Conservation (phyloP, 129 eudicot species). For the Flaveria bidentis region DNA sequence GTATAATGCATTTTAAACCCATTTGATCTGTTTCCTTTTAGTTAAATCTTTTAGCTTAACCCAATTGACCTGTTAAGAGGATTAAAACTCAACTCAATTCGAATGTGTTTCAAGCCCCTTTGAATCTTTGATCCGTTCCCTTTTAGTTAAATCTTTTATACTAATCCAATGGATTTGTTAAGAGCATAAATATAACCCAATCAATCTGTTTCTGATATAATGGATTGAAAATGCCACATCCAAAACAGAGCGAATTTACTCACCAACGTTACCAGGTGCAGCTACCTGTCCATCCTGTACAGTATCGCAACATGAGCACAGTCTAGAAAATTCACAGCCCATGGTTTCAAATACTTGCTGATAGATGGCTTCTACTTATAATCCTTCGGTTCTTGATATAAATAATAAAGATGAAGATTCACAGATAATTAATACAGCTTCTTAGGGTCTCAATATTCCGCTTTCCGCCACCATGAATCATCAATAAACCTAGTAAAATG, state of each 20-base stretch:
- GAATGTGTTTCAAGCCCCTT: background rate
- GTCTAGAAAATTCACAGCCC: conserved; percentile 38
- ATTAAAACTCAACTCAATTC: background rate
- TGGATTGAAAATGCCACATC: background rate
- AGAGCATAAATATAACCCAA: background rate
- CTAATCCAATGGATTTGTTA: background rate
- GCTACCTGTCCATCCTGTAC: conserved; percentile 30
- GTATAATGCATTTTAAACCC: background rate
- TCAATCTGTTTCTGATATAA: background rate
- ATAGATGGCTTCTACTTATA: conserved; percentile 17
- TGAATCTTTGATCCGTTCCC: background rate
- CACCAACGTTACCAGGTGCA: conserved; percentile 31
- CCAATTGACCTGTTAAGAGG: background rate
- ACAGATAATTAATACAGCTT: conserved; percentile 18
- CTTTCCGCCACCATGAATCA: conserved; percentile 23
- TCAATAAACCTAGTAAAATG: conserved; percentile 20
- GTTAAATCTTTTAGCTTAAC: background rate
- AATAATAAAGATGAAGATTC: background rate
- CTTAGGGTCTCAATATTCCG: conserved; percentile 10
- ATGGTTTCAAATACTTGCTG: conserved; percentile 22
- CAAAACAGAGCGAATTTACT: background rate
- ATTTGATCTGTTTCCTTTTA: background rate
- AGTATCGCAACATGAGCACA: conserved; percentile 39
- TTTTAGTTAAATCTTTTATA: background rate
- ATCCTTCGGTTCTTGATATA: conserved; percentile 1